phyloP scores from a whole-genome alignment of 768 basidiomycete genomes.

The Boletus bicolor region DNA sequence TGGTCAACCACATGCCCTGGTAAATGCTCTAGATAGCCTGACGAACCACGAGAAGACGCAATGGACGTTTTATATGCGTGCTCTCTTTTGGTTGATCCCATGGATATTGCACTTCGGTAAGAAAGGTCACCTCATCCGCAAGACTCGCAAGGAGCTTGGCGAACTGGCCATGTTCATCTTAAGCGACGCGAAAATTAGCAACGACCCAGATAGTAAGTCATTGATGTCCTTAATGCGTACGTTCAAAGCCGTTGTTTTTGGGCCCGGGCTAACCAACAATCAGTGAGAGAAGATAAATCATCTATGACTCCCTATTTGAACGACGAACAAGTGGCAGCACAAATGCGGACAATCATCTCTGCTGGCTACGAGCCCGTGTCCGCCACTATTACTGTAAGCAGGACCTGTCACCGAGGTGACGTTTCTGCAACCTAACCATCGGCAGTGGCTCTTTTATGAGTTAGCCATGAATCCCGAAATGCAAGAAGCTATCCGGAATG shows the following conservation, averaged over 20 bases:
- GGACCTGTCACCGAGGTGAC: background rate
- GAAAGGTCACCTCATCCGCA: slow-evolving; percentile 56
- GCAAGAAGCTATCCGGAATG: slow-evolving; percentile 57
- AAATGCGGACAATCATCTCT: slow-evolving; percentile 62
- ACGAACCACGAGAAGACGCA: slow-evolving; percentile 58
- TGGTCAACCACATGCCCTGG: slow-evolving; percentile 45
- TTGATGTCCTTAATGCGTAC: slow-evolving; percentile 56
- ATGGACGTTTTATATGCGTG: slow-evolving; percentile 63
- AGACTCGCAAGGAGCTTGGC: slow-evolving; percentile 53
- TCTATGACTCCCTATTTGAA: slow-evolving; percentile 38
- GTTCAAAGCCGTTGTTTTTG: background rate
- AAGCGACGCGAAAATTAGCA: slow-evolving; percentile 48
- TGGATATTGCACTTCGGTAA: slow-evolving; percentile 52
- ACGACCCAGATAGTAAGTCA: slow-evolving; percentile 44
- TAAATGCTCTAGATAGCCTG: slow-evolving; percentile 53
- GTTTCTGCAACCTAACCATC: slow-evolving; percentile 4
- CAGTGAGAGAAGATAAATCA: slow-evolving; percentile 44
- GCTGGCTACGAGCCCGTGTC: slow-evolving; percentile 48
- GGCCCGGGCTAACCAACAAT: slow-evolving; percentile 1
- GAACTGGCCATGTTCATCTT: slow-evolving; percentile 50
- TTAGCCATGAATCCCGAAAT: slow-evolving; percentile 48
- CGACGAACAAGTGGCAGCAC: slow-evolving; percentile 52
- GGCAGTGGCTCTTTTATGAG: slow-evolving; percentile 65
- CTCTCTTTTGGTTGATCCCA: slow-evolving; percentile 60
- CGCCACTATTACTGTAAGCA: slow-evolving; percentile 33